Percentiles rank a stretch among this genome's conserved stretches.
Conservation (phyloP, 228 moss, liverwort and hornwort genomes). For the Sphagnum magellanicum region DNA sequence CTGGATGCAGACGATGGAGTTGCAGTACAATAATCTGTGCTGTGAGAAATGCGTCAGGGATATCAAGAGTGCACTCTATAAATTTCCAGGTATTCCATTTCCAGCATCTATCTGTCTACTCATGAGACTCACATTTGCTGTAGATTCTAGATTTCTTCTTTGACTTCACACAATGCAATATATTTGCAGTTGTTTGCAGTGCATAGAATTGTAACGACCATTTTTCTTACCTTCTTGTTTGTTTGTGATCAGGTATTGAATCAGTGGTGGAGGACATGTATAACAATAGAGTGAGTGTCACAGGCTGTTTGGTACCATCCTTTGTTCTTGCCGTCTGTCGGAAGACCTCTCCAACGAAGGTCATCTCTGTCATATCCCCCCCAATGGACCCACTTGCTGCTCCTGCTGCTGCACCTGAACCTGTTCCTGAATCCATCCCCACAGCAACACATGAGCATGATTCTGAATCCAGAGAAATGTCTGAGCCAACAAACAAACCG, state of each 20-base stretch:
- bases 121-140: too few relatives aligned
- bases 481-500: neutral
- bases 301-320: constrained; percentile 31
- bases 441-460: constrained; percentile 15
- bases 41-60: constrained; percentile 55
- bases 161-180: too few relatives aligned
- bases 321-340: constrained; percentile 24
- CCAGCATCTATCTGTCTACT: too few relatives aligned
- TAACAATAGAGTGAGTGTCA: constrained; percentile 24
- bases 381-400: constrained; percentile 17
- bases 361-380: constrained; percentile 32
- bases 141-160: too few relatives aligned
- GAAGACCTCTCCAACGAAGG: constrained; percentile 37
- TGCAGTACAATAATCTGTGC: constrained; percentile 50
- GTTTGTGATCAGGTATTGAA: constrained; percentile 25
- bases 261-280: constrained; percentile 27
- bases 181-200: too few relatives aligned
- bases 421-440: constrained; percentile 12
- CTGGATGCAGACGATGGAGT: constrained; percentile 31
- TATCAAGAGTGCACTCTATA: constrained; percentile 43
- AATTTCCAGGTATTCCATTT: constrained; percentile 33
- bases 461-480: constrained; percentile 2
- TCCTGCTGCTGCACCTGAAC: constrained; percentile 2
- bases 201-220: too few relatives aligned
- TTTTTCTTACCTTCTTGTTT: neutral